Conservation (phyloP, 2,329 filamentous ascomycete species). For the Chaetothyriales sp. region DNA sequence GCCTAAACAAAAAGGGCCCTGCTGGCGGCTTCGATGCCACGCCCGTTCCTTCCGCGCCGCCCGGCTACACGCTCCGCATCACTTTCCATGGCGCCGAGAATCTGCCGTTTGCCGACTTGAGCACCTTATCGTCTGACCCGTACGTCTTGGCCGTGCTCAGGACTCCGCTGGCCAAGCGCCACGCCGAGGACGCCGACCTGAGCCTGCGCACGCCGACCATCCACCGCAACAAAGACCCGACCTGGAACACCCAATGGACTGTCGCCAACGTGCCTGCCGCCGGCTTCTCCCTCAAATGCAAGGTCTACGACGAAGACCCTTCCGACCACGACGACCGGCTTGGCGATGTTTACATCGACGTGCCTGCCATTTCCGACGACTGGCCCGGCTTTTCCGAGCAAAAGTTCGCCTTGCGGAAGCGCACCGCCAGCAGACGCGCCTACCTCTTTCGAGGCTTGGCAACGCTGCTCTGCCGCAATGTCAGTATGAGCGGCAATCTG, state of each 20-base stretch:
- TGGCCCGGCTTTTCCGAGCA: constrained; percentile 57
- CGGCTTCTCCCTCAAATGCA: constrained; percentile 73
- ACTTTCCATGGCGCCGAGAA: constrained; percentile 70
- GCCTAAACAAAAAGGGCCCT: constrained; percentile 33
- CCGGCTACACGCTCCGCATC: constrained; percentile 74
- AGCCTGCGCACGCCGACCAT: constrained; percentile 63
- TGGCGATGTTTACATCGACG: constrained; percentile 66
- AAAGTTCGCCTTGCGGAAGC: constrained; percentile 63
- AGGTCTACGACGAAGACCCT: constrained; percentile 81
- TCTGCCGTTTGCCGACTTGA: constrained; percentile 69
- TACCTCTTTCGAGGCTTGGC: constrained; percentile 60
- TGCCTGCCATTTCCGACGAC: constrained; percentile 44
- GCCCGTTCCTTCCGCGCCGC: constrained; percentile 58
- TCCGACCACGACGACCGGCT: constrained; percentile 75
- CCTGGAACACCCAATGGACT: constrained; percentile 76
- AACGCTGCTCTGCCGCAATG: constrained; percentile 45
- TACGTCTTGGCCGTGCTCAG: constrained; percentile 66
- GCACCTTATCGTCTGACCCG: constrained; percentile 66
- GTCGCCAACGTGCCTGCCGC: constrained; percentile 71
- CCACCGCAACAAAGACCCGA: constrained; percentile 56
- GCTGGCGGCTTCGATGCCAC: constrained; percentile 70
- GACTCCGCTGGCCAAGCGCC: constrained; percentile 55
- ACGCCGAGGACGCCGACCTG: constrained; percentile 74
- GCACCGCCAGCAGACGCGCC: constrained; percentile 73
- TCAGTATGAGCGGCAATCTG: constrained; percentile 57